These are phyloP conservation scores for Isoetes taiwanensis DNA, from an alignment of 75 land plant genomes.

Conservation along the genomic window DNA sequence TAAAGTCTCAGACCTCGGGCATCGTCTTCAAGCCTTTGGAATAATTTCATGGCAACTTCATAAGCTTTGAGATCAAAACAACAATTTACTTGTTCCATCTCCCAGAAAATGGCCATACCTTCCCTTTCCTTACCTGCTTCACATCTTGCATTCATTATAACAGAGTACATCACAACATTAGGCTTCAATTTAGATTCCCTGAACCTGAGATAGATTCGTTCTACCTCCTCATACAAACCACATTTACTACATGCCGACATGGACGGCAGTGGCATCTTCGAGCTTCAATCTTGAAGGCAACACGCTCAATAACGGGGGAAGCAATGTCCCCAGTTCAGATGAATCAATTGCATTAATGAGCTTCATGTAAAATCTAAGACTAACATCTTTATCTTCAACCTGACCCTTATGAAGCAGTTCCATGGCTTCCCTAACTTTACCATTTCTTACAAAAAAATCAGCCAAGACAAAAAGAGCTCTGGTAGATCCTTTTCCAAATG, in stretches of 20 bases:
- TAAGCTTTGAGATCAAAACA: slow-evolving; percentile 57
- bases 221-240: slow-evolving; percentile 39
- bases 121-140: slow-evolving; percentile 47
- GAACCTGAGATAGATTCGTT: slow-evolving; percentile 44
- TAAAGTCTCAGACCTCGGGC: slow-evolving; percentile 43
- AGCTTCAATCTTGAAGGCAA: slow-evolving; percentile 38
- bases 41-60: slow-evolving; percentile 46
- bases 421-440: slow-evolving; percentile 33
- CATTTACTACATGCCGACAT: slow-evolving; percentile 55
- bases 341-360: slow-evolving; percentile 36
- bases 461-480: slow-evolving; percentile 35
- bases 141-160: slow-evolving; percentile 42
- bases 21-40: slow-evolving; percentile 39
- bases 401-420: slow-evolving; percentile 26
- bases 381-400: slow-evolving; percentile 21
- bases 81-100: slow-evolving; percentile 44
- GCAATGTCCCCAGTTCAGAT: slow-evolving; percentile 29
- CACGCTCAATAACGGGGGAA: slow-evolving; percentile 25
- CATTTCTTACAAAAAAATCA: slow-evolving; percentile 40
- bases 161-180: slow-evolving; percentile 64
- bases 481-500: too few species aligned
- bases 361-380: slow-evolving; percentile 40
- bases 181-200: slow-evolving; percentile 24
- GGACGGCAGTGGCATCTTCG: slow-evolving; percentile 42
- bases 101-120: slow-evolving; percentile 55